A percentile compares a stretch with the other conserved stretches of the same genome.
phyloP scores from a whole-genome alignment of 1,139 yeast species.

The Geotrichum histeridarum region DNA sequence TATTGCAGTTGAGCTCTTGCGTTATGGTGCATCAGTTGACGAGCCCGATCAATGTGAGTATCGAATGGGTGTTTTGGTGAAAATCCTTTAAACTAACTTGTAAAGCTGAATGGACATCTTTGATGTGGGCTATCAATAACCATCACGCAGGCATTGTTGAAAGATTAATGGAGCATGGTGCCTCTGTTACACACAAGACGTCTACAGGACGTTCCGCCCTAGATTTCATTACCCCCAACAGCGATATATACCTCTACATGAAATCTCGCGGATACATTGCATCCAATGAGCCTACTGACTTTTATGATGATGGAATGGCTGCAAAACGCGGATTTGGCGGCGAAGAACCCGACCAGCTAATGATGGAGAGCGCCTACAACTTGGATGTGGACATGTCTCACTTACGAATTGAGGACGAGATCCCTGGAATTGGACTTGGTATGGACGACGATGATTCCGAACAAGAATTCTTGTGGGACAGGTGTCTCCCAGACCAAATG shows the following conservation, averaged over 20 bases:
- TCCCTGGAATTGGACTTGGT: constrained; percentile 16
- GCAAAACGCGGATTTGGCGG: constrained; percentile 15
- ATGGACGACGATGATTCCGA: constrained; percentile 23
- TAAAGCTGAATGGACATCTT: constrained; percentile 41
- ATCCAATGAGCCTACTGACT: constrained; percentile 28
- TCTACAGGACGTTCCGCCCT: constrained; percentile 38
- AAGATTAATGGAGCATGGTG: constrained; percentile 37
- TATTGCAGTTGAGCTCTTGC: constrained; percentile 38
- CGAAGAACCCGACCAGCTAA: constrained; percentile 30
- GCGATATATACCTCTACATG: constrained; percentile 33
- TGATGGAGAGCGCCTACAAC: constrained; percentile 33
- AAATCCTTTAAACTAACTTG: not conserved
- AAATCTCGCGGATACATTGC: constrained; percentile 29
- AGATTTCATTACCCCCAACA: constrained; percentile 36
- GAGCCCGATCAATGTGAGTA: constrained; percentile 34
- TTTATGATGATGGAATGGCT: constrained; percentile 32
- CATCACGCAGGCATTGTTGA: constrained; percentile 38
- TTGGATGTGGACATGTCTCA: constrained; percentile 35
- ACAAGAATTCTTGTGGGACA: constrained; percentile 38
- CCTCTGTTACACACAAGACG: constrained; percentile 32
- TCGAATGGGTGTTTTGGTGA: no score
- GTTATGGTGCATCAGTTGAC: constrained; percentile 39
- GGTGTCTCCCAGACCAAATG: constrained; percentile 40
- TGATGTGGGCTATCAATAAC: constrained; percentile 46
- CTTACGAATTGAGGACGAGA: constrained; percentile 25